Evolutionary conservation across 805 yeast genomes (phyloP), one percentile per base, ranked within the genome.

Genomic region (Lachancea kluyveri): DNA sequence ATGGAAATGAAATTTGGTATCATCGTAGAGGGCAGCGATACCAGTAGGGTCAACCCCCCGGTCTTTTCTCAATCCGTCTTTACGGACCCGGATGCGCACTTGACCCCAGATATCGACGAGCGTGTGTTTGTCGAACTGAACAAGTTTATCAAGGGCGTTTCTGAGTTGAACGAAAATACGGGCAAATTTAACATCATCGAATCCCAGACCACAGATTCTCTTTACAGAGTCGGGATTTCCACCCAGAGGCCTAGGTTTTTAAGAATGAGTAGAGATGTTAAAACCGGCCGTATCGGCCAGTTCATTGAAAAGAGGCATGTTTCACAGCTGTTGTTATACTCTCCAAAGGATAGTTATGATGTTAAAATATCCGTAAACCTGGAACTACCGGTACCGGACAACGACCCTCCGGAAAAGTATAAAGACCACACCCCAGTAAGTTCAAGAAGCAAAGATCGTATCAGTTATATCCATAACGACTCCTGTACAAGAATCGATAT

Each of bases 281-380:
- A 67, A 32, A 82, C 92, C 0, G 78, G 79, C 7, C 66, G 94
- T 45, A 61, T 67, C 11, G 75, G 77, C 30, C 77, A 75, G 19
- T 79, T 79, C 25, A 81, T 87, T 31, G 77, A 76, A 39, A 87
- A 87, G 50, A 71, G 74, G 43, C 67, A 90, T 33, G 60, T 86
- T n/a, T 72, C 85, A 2, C 86, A 81, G 50, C 56, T 88, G 35
- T 69, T 74, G 46, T 65, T 87, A 13, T 77, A 73, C 48, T 70
- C 80, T 33, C 96, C 96, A 4, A 79, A 82, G 41, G 74, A 82
- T 19, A 67, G 77, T 57, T 79, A 77, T 51, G 96, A 87, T 58
- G 65, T 79, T 44, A 70, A 94, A 45, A 62, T 87, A 21, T 77
- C 94, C 5, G 60, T 88, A 41, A 74, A 85, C 22, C 57, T 82